Evolutionary conservation across 2,329 filamentous ascomycete species (phyloP), one percentile per base, ranked within the genome.

Genomic region (Trichophyton equinum): DNA sequence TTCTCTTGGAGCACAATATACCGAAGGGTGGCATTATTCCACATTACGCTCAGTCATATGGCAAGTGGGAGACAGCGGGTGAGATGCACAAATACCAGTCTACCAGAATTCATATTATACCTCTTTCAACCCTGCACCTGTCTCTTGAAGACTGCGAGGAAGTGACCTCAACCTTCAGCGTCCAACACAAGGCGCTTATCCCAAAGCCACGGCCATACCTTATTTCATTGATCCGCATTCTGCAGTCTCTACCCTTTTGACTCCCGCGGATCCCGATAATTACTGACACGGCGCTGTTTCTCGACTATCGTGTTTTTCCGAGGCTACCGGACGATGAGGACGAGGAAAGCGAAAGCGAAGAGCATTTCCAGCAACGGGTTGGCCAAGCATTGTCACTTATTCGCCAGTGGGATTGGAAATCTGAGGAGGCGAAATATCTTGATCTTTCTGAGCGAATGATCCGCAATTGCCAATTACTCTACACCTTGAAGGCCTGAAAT

Each of bases 281-380:
- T 22, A 15, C n/a, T 38, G 15, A 51, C 53, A 22, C 22, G 11
- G 5, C 3, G 2, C 11, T 49, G 4, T 60, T 62, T 53, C 27
- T 62, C 15, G 38, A 49, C 3, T 30, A 57, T 15, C 49, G 20
- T 51, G 42, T 62, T 44, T 62, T 62, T 30, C 57, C 61, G 27
- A 47, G 40, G 33, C 33, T 62, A 51, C 49, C 58, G 8, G 58
- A 62, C 8, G 57, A 18, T 38, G 57, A 59, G 33, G 57, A 62
- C 22, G 60, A 59, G 33, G 44, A 62, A 33, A 44, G 40, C 38
- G 47, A 59, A 44, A 59, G 57, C 15, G 61, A 62, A 53, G 58
- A 62, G 15, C 61, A 62, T 27, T 62, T 62, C 51, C 58, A 62
- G 44, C 18, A 53, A 33, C 58, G 61, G 1, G 61, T 62, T 36